Evolutionary conservation across 208 protist genomes (phyloP), one percentile per base, ranked within the genome.

Genomic region (Naegleria gruberi): DNA sequence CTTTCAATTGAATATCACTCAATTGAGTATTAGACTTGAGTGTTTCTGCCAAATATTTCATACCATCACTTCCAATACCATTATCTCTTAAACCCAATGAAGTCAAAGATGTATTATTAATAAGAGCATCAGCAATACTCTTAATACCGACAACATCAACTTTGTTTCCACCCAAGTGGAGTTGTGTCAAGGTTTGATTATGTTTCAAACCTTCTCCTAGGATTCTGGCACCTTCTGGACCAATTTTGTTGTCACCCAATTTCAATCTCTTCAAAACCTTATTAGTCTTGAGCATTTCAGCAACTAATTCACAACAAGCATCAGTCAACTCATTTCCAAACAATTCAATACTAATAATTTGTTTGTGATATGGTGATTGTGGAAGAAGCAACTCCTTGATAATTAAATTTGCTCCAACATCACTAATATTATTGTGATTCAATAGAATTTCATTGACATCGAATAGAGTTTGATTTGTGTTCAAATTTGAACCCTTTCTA

Each of bases 361-460:
- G 23, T 46, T 43, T n/a, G 40, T 85, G 10, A 34, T 45, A 46
- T 7, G 23, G 8, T 4, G 17, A 37, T 17, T 41, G 6, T 8
- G 41, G 10, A 4, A 88, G 84, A 26, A 65, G n/a, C 17, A 45
- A 34, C 12, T 65, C n/a, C 12, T 42, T 40, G 5, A 65, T 40
- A 4, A 43, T 43, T 6, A 65, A n/a, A 37, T 30, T 37, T 15
- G 26, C 26, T 65, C 43, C 84, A n/a, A 40, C n/a, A 12, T 88
- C 84, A 17, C 45, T 88, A 26, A 88, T 88, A 4, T 47, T 23
- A 41, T 88, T 88, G 84, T 88, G 84, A 65, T 88, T 88, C 12
- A 88, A 42, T 42, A 88, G 46, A 88, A 88, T 88, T 65, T 88
- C 84, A 65, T 88, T 41, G 1, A 88, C 45, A 30, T 88, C 84